Evolutionary conservation across 75 land plant species (phyloP), one percentile per base, ranked within the genome.

Genomic region (Ceratopteris richardii): DNA sequence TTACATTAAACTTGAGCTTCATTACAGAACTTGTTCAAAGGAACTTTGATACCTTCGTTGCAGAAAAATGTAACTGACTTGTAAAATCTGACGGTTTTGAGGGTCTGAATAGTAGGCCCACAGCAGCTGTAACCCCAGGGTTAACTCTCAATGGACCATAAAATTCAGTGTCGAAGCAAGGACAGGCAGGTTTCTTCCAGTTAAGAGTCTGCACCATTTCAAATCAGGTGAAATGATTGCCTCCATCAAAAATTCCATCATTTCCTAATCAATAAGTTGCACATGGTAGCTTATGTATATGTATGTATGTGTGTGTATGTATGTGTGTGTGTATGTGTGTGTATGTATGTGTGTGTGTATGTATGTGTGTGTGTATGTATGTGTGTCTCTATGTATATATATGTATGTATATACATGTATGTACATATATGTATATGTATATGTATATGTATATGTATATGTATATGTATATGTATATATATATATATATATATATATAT

Each of bases 41-140:
- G n/a, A n/a, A n/a, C n/a, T n/a, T n/a, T n/a, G n/a, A n/a, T 60
- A 72, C 75, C 75, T 61, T 60, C 19, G 33, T 36, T 13, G 75
- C 52, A 13, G 62, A 61, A 52, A 72, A 72, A 21, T 28, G 37
- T 16, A 72, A 50, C 27, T 37, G 51, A 27, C 64, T 66, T 22
- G 33, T 37, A 54, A 66, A 72, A 16, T 59, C 44, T 39, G 58
- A 58, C 0, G 55, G 20, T 44, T 54, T 66, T 44, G 51, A 29
- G 16, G 75, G 75, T 29, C 29, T 60, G 64, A 72, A 72, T 28
- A 41, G 28, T 36, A 72, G 31, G 50, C 51, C 27, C 29, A 72
- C 60, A 7, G 58, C 69, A 26, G 56, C 70, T 9, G 63, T 66
- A 33, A 72, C 60, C 25, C 44, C 57, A 37, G 62, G 68, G 43